These are phyloP conservation scores for Isochrysis galbana DNA, from an alignment of 78 protist genomes.

Conservation along the genomic window DNA sequence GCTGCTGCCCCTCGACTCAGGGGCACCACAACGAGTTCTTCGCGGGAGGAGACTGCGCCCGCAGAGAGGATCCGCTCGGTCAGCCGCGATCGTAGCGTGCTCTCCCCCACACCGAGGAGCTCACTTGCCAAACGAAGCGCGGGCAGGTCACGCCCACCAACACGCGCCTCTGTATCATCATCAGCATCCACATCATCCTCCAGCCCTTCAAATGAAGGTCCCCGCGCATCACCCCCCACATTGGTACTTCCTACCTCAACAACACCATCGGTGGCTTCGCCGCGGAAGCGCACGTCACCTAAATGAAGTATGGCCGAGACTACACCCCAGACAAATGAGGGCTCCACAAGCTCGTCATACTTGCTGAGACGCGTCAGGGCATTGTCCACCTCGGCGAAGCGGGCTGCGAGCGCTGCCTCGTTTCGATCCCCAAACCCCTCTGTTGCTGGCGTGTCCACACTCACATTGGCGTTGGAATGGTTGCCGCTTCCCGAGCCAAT, in stretches of 20 bases:
- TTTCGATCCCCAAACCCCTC: no score
- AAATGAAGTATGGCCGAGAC: neutral
- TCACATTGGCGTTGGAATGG: neutral
- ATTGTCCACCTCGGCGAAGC: neutral
- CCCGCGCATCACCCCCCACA: no score
- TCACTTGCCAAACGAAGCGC: neutral
- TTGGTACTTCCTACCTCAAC: no score
- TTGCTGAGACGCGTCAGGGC: neutral
- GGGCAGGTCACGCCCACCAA: neutral
- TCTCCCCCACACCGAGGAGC: neutral
- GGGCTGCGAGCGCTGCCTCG: no score
- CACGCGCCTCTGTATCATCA: neutral
- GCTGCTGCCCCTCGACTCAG: neutral
- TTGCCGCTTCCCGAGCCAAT: neutral
- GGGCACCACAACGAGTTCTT: neutral
- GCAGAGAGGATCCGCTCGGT: neutral
- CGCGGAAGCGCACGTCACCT: neutral
- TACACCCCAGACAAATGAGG: neutral
- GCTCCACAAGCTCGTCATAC: no score
- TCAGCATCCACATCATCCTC: neutral
- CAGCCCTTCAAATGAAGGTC: no score
- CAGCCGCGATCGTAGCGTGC: neutral
- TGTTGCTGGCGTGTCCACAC: no score
- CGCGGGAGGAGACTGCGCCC: neutral
- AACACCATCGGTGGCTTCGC: no score